Evolutionary conservation across 805 yeast species (phyloP).

Genomic region (Osmozyma mogii): DNA sequence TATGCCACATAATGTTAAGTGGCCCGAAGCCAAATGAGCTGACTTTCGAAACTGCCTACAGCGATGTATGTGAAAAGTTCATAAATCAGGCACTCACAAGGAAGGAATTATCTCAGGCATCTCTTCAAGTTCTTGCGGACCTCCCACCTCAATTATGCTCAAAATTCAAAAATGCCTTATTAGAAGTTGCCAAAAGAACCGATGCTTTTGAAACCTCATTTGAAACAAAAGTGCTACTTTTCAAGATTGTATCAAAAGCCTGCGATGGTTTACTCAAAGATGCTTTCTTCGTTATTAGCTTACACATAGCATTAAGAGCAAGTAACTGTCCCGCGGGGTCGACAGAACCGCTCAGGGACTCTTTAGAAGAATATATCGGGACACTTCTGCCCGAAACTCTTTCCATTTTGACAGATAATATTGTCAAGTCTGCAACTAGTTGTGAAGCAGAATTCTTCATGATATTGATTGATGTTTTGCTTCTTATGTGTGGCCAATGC

Average conservation of each 20-base stretch:
- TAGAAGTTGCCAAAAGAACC: constrained; percentile 2
- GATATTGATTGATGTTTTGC: not conserved
- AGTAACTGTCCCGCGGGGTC: not conserved
- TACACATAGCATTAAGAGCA: constrained; percentile 8
- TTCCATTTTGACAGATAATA: too few relatives aligned
- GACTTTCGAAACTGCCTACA: too few relatives aligned
- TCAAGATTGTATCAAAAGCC: constrained; percentile 5
- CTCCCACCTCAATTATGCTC: constrained; percentile 2
- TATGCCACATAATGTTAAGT: too few relatives aligned
- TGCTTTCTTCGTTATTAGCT: constrained; percentile 6
- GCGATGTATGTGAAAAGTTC: too few relatives aligned
- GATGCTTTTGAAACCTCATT: constrained; percentile 4
- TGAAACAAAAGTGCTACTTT: constrained; percentile 4
- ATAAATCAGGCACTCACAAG: too few relatives aligned
- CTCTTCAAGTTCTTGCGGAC: constrained; percentile 4
- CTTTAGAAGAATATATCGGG: too few relatives aligned
- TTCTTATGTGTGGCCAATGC: not conserved
- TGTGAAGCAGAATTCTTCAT: not conserved
- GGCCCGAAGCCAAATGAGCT: too few relatives aligned
- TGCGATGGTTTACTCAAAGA: not conserved
- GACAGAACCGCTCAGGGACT: not conserved
- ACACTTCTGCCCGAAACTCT: too few relatives aligned
- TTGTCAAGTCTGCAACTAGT: too few relatives aligned
- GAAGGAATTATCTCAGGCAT: too few relatives aligned
- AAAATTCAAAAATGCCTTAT: not conserved